Evolutionary conservation across 176 grass and related monocot species (phyloP), one percentile per base, ranked within the genome.

Genomic region (Carex myosuroides): DNA sequence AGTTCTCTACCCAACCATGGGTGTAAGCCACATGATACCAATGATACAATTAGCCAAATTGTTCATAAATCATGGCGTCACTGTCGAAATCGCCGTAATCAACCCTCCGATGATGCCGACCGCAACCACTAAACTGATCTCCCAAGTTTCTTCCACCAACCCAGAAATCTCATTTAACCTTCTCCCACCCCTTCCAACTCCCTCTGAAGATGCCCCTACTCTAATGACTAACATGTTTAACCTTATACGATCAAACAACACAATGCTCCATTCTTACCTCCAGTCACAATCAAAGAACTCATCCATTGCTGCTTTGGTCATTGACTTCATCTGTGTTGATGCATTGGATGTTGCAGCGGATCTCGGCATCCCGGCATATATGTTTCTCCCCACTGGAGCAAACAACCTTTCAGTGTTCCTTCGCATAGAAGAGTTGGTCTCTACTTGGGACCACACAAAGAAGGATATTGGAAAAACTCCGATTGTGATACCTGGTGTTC

Each of bases 21-120:
- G 83, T 20, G 82, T 94, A 64, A 88, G 87, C 86, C 93, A 94
- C 84, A 83, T 92, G 13, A 81, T 82, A 70, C 86, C 90, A 17
- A 90, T 94, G 88, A 84, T 94, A 53, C 88, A 94, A 58, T 71
- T 94, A 30, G 86, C 86, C 75, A 89, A 90, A 88, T 84, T 85
- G 68, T 78, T 94, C 8, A 58, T 81, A 68, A 44, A 42, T 52
- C 81, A 77, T 35, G 81, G 84, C 79, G 37, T 94, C n/a, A 3
- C 70, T 12, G 84, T 88, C 63, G 61, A 79, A 42, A n/a, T 91
- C 44, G 80, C 85, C 53, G 53, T 86, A 21, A 78, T 84, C 18
- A 86, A 88, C 20, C 81, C 64, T 32, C 85, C 84, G 18, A 35
- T 66, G 21, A 80, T 84, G 80, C 41, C 82, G 0, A 59, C 70